These are phyloP conservation scores for Astrocystis sublimbata DNA, from an alignment of 495 filamentous ascomycete species.

Conservation along the genomic window DNA sequence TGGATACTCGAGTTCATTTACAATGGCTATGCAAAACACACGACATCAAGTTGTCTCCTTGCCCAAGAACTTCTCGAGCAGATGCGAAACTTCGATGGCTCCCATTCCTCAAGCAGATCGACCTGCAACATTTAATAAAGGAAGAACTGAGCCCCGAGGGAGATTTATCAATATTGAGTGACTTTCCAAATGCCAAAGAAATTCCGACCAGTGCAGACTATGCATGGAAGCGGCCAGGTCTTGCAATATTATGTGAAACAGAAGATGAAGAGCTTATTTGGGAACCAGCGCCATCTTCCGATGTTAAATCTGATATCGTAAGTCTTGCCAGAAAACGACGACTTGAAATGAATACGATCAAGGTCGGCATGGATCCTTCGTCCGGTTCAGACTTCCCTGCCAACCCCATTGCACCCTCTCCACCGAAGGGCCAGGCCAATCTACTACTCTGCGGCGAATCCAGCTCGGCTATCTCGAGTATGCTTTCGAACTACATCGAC, in stretches of 20 bases:
- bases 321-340: constrained; percentile 27
- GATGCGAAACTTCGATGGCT: constrained; percentile 51
- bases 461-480: constrained; percentile 20
- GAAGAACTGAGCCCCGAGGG: constrained; percentile 37
- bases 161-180: constrained; percentile 28
- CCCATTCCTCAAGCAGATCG: constrained; percentile 43
- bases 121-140: constrained; percentile 26
- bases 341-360: constrained; percentile 4
- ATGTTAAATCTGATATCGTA: constrained; percentile 12
- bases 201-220: constrained; percentile 42
- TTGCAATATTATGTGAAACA: constrained; percentile 51
- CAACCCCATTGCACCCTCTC: constrained; percentile 7
- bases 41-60: constrained; percentile 36
- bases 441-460: constrained; percentile 25
- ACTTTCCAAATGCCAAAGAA: constrained; percentile 17
- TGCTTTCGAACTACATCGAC: constrained; percentile 31
- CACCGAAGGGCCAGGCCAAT: neutral
- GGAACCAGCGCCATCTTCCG: constrained; percentile 32
- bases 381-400: constrained; percentile 8
- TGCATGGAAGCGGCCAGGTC: constrained; percentile 53
- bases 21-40: constrained; percentile 31
- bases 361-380: neutral
- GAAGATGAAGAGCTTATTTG: constrained; percentile 52
- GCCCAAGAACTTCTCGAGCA: constrained; percentile 42
- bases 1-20: constrained; percentile 29